These are phyloP conservation scores for Chrysanthemum seticuspe DNA, from an alignment of 129 eudicot species.

Conservation along the genomic window DNA sequence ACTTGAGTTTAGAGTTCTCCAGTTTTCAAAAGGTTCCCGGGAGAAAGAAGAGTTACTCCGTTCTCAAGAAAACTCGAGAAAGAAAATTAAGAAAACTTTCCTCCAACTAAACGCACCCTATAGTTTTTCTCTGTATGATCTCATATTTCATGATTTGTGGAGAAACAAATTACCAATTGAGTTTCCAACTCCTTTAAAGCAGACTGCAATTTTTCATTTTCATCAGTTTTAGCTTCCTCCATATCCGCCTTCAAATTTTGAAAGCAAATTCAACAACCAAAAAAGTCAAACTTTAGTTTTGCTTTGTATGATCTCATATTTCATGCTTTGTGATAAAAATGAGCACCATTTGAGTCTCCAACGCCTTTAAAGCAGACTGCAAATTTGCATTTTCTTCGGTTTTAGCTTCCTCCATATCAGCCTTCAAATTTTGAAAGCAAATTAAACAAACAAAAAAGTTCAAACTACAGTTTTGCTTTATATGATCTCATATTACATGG, in stretches of 20 bases:
- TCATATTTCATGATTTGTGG: no score
- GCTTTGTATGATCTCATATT: conserved; percentile 24
- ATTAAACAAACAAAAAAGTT: not conserved
- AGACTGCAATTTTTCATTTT: conserved; percentile 50
- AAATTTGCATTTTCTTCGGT: conserved; percentile 51
- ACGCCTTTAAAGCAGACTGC: conserved; percentile 56
- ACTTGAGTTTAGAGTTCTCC: no score
- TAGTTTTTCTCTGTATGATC: no score
- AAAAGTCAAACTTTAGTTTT: conserved; percentile 1
- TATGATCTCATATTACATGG: not conserved
- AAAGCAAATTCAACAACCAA: not conserved
- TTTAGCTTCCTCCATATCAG: conserved; percentile 64
- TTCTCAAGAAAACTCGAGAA: no score
- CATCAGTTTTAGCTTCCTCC: conserved; percentile 66
- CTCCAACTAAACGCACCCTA: no score
- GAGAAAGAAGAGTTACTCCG: no score
- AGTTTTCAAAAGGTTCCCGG: no score
- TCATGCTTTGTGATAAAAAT: no score
- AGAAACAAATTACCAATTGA: no score
- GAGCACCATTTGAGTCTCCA: conserved; percentile 38
- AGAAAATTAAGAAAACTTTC: no score
- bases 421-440: conserved; percentile 36
- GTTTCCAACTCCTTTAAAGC: conserved; percentile 52
- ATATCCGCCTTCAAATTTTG: conserved; percentile 27
- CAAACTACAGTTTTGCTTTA: not conserved